Evolutionary conservation across 164 flowering plant species (phyloP), one percentile per base, ranked within the genome.

Genomic region (Kalanchoe fedtschenkoi): DNA sequence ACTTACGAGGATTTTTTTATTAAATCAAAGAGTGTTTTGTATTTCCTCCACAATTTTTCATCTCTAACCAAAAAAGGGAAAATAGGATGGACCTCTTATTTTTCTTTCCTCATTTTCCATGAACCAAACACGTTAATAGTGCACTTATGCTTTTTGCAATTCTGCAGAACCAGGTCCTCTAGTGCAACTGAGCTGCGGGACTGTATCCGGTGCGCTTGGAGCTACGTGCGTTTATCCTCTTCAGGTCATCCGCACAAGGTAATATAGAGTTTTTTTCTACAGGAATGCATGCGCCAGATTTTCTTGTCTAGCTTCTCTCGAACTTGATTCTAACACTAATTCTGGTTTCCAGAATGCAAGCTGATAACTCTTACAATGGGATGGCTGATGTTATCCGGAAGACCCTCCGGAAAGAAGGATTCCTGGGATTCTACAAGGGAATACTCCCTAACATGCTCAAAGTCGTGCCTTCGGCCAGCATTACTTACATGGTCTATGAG

Each of bases 231-330:
- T 91, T 66, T 95, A 95, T 66, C 99, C 99, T 0, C 77, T 95
- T 74, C 99, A 95, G 80, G 99, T 95, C 67, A 72, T 95, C 38
- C 70, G 99, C 62, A 95, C 99, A 55, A 88, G 99, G 99, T 91
- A 81, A 70, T 19, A 47, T 17, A 10, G 1, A 21, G 43, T 16
- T 13, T 22, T 6, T 35, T 60, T 38, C 10, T n/a, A 19, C n/a
- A 10, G 32, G 8, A 16, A 21, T 29, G n/a, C 30, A 39, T 10
- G 16, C 11, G 8, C 16, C 6, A 17, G 10, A 16, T 56, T 24
- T 51, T 29, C 9, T 62, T 11, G 57, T 65, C 21, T 29, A 51
- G 71, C 30, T 57, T 59, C 21, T 5, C 57, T 6, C 9, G 6
- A n/a, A 21, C 6, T 24, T 47, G 54, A 47, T 47, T 22, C 13